Evolutionary conservation across 2,329 filamentous ascomycete genomes (phyloP), one percentile per base, ranked within the genome.

Genomic region (Cercospora zeae-maydis): DNA sequence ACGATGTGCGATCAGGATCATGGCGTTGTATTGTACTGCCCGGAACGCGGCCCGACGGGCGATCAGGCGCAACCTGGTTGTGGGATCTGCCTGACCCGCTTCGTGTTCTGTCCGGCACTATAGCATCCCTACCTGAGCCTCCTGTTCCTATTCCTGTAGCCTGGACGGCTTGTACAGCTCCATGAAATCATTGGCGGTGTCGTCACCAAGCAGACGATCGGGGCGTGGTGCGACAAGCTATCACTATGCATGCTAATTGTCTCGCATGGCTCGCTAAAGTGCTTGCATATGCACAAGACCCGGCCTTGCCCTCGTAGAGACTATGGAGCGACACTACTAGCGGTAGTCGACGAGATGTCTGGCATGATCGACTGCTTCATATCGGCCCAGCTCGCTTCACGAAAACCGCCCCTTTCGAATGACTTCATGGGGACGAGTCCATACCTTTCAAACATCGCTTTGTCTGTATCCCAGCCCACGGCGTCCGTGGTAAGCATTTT

Each of bases 401-500:
- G 67, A 56, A 71, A 73, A 13, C 68, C 73, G 10, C 74, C 74
- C 42, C 74, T 67, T 65, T 75, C 73, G 55, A 75, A 76, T 47
- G 70, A 72, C 70, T 74, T 75, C 91, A 96, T 96, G 1, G 92
- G 90, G 72, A 85, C 82, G 63, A 95, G 79, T 0, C 92, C 92
- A 89, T 91, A 96, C 57, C 86, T 84, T 1, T 87, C 84, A 78
- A 96, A 96, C 86, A 96, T 91, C 45, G 80, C 86, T 66, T 85
- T 87, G 72, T 96, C 92, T 77, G 96, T 90, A 66, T 95, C 91
- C 90, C 91, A 96, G 31, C 91, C 91, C 69, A 91, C 93, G 75
- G 91, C 96, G 62, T 92, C 90, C 0, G 92, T 96, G 4, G 92
- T 96, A 78, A 96, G 76, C 92, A 96, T 96, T 83, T 93, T 96